Base-by-base conservation (phyloP, 768 basidiomycete genomes). In the Leccinum variicolor region DNA sequence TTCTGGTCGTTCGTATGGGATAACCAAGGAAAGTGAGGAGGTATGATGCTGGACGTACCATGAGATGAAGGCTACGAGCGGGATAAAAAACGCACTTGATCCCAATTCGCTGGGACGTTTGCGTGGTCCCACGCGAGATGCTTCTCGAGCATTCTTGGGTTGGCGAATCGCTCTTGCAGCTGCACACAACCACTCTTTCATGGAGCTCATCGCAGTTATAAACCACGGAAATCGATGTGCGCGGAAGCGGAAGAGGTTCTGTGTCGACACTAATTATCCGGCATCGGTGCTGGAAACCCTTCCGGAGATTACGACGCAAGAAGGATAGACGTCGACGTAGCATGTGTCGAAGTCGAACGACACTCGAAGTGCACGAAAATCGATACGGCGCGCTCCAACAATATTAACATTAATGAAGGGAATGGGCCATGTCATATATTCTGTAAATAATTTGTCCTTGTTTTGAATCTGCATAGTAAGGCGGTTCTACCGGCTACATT, bases 321-420 rank as follows among this genome's bases (percentile, higher is more conserved):
- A 88, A 89, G 0, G 87, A 87, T 6, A 87, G 75, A 52, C 72
- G 73, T 15, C 59, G 61, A n/a, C n/a, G n/a, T n/a, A n/a, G n/a
- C 11, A 72, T 70, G 23, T 64, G 66, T 34, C 76, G 76, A 68
- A 82, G 73, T 19, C 74, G 75, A 45, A 75, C 57, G 3, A 66
- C 62, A 1, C 73, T 58, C 1, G 71, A 63, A 0, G 69, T n/a
- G n/a, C n/a, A n/a, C n/a, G n/a, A n/a, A n/a, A n/a, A n/a, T n/a
- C n/a, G n/a, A n/a, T n/a, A n/a, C n/a, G n/a, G n/a, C n/a, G n/a
- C n/a, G n/a, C n/a, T n/a, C n/a, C n/a, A n/a, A n/a, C n/a, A n/a
- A n/a, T n/a, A n/a, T n/a, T n/a, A n/a, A n/a, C n/a, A n/a, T n/a
- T n/a, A n/a, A n/a, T n/a, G n/a, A n/a, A n/a, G n/a, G n/a, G n/a